Base-by-base conservation (phyloP, 805 yeast genomes). In the Candida silvicultrix region DNA sequence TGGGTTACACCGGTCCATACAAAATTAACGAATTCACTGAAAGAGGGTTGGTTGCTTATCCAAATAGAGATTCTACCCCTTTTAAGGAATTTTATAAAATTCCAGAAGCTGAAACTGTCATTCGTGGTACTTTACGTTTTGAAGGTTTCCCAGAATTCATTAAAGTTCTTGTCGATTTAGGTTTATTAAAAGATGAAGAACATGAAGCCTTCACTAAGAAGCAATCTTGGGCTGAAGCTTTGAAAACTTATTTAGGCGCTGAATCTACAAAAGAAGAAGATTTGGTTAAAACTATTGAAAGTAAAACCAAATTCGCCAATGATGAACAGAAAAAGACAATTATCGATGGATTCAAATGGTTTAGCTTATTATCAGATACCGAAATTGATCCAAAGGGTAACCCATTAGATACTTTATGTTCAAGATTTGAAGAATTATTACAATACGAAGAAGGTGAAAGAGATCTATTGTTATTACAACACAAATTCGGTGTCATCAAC, bases 61-160 rank as follows among this genome's bases (percentile, higher is more conserved):
- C 99, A 61, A 94, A 94, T 82, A 86, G 99, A 76, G 99, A 94
- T 71, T 90, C 97, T 37, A 89, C 97, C 49, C 78, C 85, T 47
- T 94, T 88, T 79, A 86, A 81, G 75, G 95, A 90, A 68, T 80
- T 90, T 56, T 94, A 94, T 71, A 69, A 78, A 62, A 94, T 94
- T 51, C 99, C 99, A 55, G 99, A 94, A 75, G 98, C 98, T 56
- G 89, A 94, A 64, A 89, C 96, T 49, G 89, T 92, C 51, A 79
- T 94, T 62, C 86, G 99, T 75, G 99, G 99, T 64, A 94, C 99
- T 53, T 78, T 94, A 65, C 82, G 99, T 74, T 94, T 77, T 81
- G 97, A 89, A 74, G 99, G 99, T 43, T 94, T 94, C 92, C 97
- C 98, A 49, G 96, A 92, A 73, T 92, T 94, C 67, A 83, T 90